Conservation (phyloP, 225 moss, liverwort and hornwort species). For the Sphagnum tenellum region DNA sequence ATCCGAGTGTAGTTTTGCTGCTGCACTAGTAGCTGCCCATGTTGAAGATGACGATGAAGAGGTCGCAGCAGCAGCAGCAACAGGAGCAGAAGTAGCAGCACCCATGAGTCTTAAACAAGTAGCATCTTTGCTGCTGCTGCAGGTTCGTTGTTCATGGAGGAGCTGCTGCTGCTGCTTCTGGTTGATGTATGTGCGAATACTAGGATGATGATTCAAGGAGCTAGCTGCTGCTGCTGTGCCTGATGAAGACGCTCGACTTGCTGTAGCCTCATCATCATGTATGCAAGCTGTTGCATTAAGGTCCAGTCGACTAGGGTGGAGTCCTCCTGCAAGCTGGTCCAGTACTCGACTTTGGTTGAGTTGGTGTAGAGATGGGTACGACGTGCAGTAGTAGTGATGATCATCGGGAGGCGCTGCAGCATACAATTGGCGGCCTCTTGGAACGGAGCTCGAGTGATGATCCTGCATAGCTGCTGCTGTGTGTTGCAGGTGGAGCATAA, state of each 20-base stretch:
- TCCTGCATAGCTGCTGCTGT: slow-evolving; percentile 13
- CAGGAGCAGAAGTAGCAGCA: not conserved
- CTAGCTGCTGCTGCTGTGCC: slow-evolving; percentile 20
- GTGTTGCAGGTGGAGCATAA: not conserved
- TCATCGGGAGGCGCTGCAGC: slow-evolving; percentile 11
- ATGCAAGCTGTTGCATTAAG: no score
- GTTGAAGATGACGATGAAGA: slow-evolving; percentile 9
- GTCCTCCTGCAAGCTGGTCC: slow-evolving; percentile 9
- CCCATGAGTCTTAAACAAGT: slow-evolving; percentile 18
- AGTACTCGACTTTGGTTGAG: slow-evolving; percentile 11
- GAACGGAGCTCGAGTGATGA: slow-evolving; percentile 16
- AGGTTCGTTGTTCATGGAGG: slow-evolving; percentile 15
- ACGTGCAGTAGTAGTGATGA: slow-evolving; percentile 19
- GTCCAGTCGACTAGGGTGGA: not conserved
- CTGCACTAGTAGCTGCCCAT: not conserved
- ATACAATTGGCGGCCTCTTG: slow-evolving; percentile 25
- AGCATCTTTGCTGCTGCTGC: no score
- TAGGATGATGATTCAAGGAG: slow-evolving; percentile 40
- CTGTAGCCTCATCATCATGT: no score
- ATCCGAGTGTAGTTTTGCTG: not conserved
- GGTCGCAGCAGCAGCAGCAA: no score
- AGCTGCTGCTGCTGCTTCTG: slow-evolving; percentile 17
- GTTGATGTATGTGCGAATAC: slow-evolving; percentile 13
- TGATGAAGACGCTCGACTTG: slow-evolving; percentile 13
- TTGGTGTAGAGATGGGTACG: slow-evolving; percentile 21